Evolutionary conservation across 2,329 filamentous ascomycete genomes (phyloP).

Genomic region (Rutstroemia sp.): DNA sequence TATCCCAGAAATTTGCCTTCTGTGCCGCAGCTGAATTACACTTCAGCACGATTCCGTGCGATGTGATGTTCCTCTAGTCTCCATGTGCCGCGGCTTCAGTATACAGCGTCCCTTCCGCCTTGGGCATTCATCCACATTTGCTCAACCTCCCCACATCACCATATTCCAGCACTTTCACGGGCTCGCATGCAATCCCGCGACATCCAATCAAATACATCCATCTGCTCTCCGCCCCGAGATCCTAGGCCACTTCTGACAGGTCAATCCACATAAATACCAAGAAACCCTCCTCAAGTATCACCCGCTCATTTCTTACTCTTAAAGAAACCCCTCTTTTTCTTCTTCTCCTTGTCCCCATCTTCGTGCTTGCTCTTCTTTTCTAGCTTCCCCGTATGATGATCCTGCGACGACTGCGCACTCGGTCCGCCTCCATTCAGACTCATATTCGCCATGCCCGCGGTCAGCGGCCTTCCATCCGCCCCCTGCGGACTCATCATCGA

Average conservation of each 20-base stretch:
- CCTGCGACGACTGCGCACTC: background rate
- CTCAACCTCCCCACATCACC: too few relatives aligned
- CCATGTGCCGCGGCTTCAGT: too few relatives aligned
- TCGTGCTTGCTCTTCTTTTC: slow-evolving; percentile 44
- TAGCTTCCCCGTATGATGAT: slow-evolving; percentile 33
- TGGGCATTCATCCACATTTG: too few relatives aligned
- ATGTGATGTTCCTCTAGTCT: too few relatives aligned
- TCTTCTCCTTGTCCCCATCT: slow-evolving; percentile 33
- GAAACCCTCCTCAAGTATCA: too few relatives aligned
- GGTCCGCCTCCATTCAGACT: background rate
- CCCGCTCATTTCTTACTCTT: slow-evolving; percentile 45
- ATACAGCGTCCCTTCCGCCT: too few relatives aligned
- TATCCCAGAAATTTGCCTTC: too few relatives aligned
- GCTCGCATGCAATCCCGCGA: too few relatives aligned
- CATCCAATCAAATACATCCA: too few relatives aligned
- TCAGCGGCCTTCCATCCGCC: background rate
- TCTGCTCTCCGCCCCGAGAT: background rate
- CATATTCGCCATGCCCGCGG: slow-evolving; percentile 5
- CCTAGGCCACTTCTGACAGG: background rate
- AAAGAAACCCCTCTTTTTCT: slow-evolving; percentile 53
- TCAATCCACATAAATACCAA: background rate
- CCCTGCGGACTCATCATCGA: slow-evolving; percentile 4
- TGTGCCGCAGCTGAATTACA: too few relatives aligned
- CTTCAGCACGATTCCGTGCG: too few relatives aligned
- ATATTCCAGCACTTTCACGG: too few relatives aligned